Conservation (phyloP, 345 rosid species). For the Litchi chinensis region DNA sequence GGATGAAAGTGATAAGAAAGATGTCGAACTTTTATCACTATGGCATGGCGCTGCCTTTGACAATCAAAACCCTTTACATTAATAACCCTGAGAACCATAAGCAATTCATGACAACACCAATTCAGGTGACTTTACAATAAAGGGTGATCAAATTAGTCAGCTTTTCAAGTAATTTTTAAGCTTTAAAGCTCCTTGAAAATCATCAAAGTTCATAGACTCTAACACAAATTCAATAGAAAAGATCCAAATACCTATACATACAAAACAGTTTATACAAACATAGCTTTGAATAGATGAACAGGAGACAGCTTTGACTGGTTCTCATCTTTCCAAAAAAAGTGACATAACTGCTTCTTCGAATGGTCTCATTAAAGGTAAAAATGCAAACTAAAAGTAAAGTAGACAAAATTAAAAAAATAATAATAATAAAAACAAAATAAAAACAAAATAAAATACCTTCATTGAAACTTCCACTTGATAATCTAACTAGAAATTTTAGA, state of each 20-base stretch:
- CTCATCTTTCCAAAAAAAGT: conserved; percentile 20
- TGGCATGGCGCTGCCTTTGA: no score
- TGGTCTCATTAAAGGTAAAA: not conserved
- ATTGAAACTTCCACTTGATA: not conserved
- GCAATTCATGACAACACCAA: not conserved
- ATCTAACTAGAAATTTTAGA: not conserved
- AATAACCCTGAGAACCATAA: not conserved
- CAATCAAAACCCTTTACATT: no score
- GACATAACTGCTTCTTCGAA: conserved; percentile 8
- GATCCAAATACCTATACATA: no score
- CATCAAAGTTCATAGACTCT: not conserved
- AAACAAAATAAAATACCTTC: no score
- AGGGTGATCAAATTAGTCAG: not conserved
- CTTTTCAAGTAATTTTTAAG: not conserved
- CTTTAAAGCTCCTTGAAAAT: not conserved
- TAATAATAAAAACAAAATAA: no score
- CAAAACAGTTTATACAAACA: not conserved
- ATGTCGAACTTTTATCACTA: no score
- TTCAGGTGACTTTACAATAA: not conserved
- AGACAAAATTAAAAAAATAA: not conserved
- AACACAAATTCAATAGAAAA: not conserved
- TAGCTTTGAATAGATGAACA: not conserved
- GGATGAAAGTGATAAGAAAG: no score
- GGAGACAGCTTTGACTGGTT: conserved; percentile 22
- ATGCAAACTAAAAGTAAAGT: not conserved